Evolutionary conservation across 225 moss, liverwort and hornwort species (phyloP), one percentile per base, ranked within the genome.

Genomic region (Takakia lepidozioides): DNA sequence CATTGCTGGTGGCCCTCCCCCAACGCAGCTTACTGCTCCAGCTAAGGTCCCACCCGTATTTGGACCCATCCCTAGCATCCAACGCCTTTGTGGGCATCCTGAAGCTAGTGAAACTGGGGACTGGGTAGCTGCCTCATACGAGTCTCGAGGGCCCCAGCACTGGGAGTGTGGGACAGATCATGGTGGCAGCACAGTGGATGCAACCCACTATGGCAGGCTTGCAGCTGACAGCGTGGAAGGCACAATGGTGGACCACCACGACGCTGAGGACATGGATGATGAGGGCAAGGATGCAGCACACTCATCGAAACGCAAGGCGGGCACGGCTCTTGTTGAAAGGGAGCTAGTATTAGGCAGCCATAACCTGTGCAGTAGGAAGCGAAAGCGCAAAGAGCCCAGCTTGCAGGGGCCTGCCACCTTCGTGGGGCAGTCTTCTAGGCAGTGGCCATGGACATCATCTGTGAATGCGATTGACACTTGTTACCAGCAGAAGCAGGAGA

Each of bases 1-100:
- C 27, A 98, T 98, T 27, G 98, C 98, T 30, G 98, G 98, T 35
- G 98, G 98, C 15, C 98, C 98, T 73, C 91, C 76, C 60, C 98
- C 98, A 25, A 98, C 98, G 30, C 87, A 85, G 56, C 72, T 85
- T 48, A 71, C 5, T 38, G 81, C 72, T 71, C 72, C 83, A 25
- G 69, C 71, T 36, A 63, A 68, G 65, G 56, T 87, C 48, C 71
- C 71, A 58, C 78, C 98, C 35, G 58, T 69, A 47, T 78, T 79
- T 46, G 82, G 71, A 8, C 72, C 78, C 23, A 83, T 83, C 61
- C 78, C 91, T 44, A 78, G 69, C 20, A 67, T 85, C 56, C 65
- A 60, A 11, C 73, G 54, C 43, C 52, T 58, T 55, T 69, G 54
- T 49, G 64, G 73, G 51, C 78, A 76, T 46, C 51, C 62, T 23